A percentile compares a stretch with the other conserved stretches of the same genome.
Conservation (phyloP, 768 basidiomycete species). For the Psilocybe subaeruginosa region DNA sequence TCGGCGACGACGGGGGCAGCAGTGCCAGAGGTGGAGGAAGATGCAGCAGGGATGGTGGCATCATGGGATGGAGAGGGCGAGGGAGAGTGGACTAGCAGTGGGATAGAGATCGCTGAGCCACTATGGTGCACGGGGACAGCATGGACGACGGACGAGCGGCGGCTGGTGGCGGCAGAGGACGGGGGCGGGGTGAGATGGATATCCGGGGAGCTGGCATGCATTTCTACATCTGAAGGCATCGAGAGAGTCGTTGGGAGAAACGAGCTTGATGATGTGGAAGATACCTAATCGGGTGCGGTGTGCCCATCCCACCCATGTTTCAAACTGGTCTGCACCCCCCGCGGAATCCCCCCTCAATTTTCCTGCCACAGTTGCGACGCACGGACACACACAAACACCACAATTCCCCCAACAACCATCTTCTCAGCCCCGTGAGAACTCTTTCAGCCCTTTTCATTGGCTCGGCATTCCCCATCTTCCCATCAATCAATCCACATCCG, state of each 20-base stretch:
- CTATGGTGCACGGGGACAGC: slow-evolving; percentile 13
- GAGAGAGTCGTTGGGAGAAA: slow-evolving; percentile 4
- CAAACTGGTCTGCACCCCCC: slow-evolving; percentile 14
- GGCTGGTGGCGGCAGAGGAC: slow-evolving; percentile 20
- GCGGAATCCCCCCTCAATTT: slow-evolving; percentile 23
- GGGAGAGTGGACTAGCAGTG: slow-evolving; percentile 34
- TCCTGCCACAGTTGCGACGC: slow-evolving; percentile 27
- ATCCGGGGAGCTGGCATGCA: slow-evolving; percentile 15
- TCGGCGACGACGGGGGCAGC: not conserved
- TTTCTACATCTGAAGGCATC: slow-evolving; percentile 33
- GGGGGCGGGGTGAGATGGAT: slow-evolving; percentile 10
- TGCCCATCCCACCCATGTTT: slow-evolving; percentile 11
- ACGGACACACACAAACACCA: slow-evolving; percentile 22
- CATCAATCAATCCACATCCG: too few relatives aligned
- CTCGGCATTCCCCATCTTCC: slow-evolving; percentile 33
- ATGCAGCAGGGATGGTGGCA: slow-evolving; percentile 24
- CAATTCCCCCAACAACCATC: slow-evolving; percentile 8
- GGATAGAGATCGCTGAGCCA: slow-evolving; percentile 29
- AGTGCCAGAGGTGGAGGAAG: slow-evolving; percentile 25
- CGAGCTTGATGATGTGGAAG: slow-evolving; percentile 23
- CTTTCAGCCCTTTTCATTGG: slow-evolving; percentile 33
- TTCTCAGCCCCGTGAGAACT: slow-evolving; percentile 25
- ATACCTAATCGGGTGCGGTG: slow-evolving; percentile 24
- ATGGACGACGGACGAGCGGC: slow-evolving; percentile 23
- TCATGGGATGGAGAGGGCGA: slow-evolving; percentile 20